Evolutionary conservation across 2,329 filamentous ascomycete genomes (phyloP).

Genomic region (Aspergillus chevalieri): DNA sequence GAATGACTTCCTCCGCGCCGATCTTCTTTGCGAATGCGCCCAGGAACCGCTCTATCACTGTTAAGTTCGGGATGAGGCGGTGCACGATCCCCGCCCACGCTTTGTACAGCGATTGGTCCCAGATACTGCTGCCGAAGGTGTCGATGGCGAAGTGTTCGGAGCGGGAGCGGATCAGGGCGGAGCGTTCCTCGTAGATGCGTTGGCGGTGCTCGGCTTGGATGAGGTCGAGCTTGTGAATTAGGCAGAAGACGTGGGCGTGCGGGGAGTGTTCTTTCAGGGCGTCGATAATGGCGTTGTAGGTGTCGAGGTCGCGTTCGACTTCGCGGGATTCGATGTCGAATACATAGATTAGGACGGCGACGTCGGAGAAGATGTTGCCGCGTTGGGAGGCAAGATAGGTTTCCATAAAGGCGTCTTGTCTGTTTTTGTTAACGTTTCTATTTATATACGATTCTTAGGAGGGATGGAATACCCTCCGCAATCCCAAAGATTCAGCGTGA

Average conservation of each 20-base stretch:
- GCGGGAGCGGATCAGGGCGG: slow-evolving; percentile 68
- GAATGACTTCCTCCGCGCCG: slow-evolving; percentile 84
- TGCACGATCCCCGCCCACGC: slow-evolving; percentile 98
- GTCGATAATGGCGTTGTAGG: slow-evolving; percentile 83
- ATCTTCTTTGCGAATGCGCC: slow-evolving; percentile 76
- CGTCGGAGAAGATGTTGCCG: slow-evolving; percentile 91
- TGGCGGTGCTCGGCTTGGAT: slow-evolving; percentile 75
- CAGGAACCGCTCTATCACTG: slow-evolving; percentile 80
- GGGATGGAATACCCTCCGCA: slow-evolving; percentile 66
- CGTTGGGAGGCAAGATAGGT: slow-evolving; percentile 96
- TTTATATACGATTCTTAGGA: too few species aligned
- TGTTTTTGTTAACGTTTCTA: slow-evolving; percentile 20
- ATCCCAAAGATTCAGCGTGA: slow-evolving; percentile 97
- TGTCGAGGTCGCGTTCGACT: slow-evolving; percentile 85
- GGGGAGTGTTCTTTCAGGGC: slow-evolving; percentile 82
- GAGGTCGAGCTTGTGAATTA: slow-evolving; percentile 98
- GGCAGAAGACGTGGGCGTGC: slow-evolving; percentile 77
- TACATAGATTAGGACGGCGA: slow-evolving; percentile 96
- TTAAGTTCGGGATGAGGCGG: slow-evolving; percentile 89
- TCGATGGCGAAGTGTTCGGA: slow-evolving; percentile 69
- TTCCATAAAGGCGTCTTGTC: slow-evolving; percentile 97
- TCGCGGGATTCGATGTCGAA: slow-evolving; percentile 97
- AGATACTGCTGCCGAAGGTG: slow-evolving; percentile 92
- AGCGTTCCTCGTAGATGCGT: slow-evolving; percentile 76
- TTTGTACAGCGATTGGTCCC: slow-evolving; percentile 97